Conservation (phyloP, 306 rosid genomes). For the Gleditsia sinensis region DNA sequence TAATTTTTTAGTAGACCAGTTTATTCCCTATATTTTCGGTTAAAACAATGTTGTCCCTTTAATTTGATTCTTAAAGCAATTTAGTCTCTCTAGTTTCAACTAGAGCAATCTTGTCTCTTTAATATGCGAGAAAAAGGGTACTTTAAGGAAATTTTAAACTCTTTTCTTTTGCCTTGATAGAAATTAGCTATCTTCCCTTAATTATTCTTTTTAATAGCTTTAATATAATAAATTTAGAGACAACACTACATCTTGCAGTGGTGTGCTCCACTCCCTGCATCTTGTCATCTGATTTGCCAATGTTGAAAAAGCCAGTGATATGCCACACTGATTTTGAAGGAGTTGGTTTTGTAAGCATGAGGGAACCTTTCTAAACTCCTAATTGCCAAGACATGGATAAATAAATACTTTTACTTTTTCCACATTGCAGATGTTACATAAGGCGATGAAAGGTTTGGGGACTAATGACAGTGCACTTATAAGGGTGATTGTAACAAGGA, state of each 20-base stretch:
- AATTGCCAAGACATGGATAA: not conserved
- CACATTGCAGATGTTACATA: slow-evolving; percentile 53
- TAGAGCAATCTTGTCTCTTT: not conserved
- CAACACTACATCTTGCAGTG: not conserved
- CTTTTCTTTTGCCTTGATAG: not conserved
- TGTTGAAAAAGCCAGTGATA: not conserved
- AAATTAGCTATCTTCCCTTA: no score
- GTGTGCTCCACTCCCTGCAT: not conserved
- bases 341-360: slow-evolving; percentile 15
- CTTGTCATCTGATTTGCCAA: not conserved
- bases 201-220: not conserved
- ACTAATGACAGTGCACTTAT: slow-evolving; percentile 62
- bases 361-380: slow-evolving; percentile 2
- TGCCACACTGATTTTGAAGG: no score
- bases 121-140: not conserved
- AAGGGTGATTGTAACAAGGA: slow-evolving; percentile 69
- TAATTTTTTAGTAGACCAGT: no score
- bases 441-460: slow-evolving; percentile 84
- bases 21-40: no score
- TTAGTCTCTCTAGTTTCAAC: not conserved
- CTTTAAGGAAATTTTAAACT: not conserved
- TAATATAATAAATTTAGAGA: not conserved
- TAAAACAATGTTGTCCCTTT: not conserved
- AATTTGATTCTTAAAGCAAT: not conserved
- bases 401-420: slow-evolving; percentile 23